phyloP scores from a whole-genome alignment of 331 rosid species.

The Rosa hybrid region DNA sequence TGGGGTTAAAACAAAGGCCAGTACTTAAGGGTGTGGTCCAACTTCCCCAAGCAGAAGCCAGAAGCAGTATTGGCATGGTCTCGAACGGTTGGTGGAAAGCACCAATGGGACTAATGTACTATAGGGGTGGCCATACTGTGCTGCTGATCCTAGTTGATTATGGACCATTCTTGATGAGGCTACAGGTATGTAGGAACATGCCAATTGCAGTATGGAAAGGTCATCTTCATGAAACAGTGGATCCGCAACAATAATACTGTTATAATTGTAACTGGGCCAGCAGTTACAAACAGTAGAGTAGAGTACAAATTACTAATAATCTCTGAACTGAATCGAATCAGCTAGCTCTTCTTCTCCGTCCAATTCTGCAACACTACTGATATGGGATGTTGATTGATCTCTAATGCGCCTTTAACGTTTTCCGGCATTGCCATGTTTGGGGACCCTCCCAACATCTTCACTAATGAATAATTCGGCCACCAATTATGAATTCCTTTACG shows the following conservation, averaged over 20 bases:
- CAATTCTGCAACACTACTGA: slow-evolving; percentile 26
- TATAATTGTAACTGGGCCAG: background rate
- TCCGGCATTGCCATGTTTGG: background rate
- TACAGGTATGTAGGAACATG: slow-evolving; percentile 8
- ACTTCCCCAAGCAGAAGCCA: background rate
- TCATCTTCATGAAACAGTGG: background rate
- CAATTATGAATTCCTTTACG: no score
- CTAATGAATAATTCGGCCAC: background rate
- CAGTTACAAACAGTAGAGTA: background rate
- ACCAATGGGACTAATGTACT: background rate
- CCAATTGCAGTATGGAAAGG: slow-evolving; percentile 10
- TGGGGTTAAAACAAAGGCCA: slow-evolving; percentile 8
- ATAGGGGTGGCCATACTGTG: background rate
- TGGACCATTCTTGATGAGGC: slow-evolving; percentile 10
- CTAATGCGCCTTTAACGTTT: background rate
- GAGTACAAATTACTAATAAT: background rate
- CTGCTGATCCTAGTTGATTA: background rate
- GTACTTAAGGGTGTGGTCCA: slow-evolving; percentile 4
- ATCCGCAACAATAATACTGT: background rate
- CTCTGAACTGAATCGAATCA: slow-evolving; percentile 17
- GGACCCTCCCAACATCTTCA: background rate
- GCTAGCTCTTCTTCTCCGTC: background rate
- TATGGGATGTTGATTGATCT: slow-evolving; percentile 43
- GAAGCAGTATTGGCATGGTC: background rate
- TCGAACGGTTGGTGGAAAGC: background rate